Evolutionary conservation across 768 basidiomycete species (phyloP).

Genomic region (Tricholoma terreum): DNA sequence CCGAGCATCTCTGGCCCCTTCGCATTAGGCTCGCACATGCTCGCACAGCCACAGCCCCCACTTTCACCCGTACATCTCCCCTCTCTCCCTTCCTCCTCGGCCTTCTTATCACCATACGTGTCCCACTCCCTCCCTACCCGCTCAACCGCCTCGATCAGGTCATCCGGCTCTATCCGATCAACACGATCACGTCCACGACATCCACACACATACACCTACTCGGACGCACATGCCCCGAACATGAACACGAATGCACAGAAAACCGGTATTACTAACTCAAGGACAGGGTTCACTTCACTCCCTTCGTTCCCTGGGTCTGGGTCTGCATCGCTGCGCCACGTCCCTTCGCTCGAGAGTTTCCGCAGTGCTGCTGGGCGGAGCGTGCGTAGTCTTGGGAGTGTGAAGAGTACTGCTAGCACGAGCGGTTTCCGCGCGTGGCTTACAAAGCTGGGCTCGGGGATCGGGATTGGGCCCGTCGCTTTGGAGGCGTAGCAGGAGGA

Average conservation of each 20-base stretch:
- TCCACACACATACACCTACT: slow-evolving; percentile 10
- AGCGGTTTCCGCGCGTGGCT: slow-evolving; percentile 42
- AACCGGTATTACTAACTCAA: slow-evolving; percentile 1
- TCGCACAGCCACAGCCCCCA: slow-evolving; percentile 12
- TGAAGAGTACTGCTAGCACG: slow-evolving; percentile 39
- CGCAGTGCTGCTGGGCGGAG: slow-evolving; percentile 42
- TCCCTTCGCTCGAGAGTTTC: slow-evolving; percentile 47
- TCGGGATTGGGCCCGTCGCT: slow-evolving; percentile 8
- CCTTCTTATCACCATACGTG: not conserved
- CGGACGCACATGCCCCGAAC: not conserved
- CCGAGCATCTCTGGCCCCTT: slow-evolving; percentile 46
- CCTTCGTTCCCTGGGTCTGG: slow-evolving; percentile 8
- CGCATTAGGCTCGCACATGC: slow-evolving; percentile 35
- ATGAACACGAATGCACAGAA: not conserved
- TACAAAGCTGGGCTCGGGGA: slow-evolving; percentile 28
- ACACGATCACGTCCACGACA: slow-evolving; percentile 4
- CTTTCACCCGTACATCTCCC: slow-evolving; percentile 6
- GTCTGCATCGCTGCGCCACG: slow-evolving; percentile 27
- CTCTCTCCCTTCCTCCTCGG: slow-evolving; percentile 5
- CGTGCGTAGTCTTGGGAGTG: slow-evolving; percentile 40
- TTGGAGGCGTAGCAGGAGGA: not conserved
- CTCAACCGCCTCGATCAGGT: slow-evolving; percentile 12
- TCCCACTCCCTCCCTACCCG: not conserved
- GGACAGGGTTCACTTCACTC: not conserved
- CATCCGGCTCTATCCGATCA: slow-evolving; percentile 13